Base-by-base conservation (phyloP, 176 grass and related monocot genomes). In the Hsuehochloa calcarea region DNA sequence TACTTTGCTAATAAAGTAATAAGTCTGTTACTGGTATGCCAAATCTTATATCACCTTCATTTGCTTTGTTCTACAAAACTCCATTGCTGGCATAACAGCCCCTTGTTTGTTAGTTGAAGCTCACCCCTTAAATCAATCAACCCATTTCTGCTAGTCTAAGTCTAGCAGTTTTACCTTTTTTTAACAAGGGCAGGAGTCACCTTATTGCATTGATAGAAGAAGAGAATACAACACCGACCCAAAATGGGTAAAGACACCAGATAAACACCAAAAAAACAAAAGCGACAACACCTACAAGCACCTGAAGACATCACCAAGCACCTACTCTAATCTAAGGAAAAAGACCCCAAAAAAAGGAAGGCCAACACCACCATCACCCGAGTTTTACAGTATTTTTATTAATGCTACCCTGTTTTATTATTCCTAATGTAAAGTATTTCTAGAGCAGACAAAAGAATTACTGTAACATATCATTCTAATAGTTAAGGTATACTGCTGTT, bases 51-150 rank as follows among this genome's bases (percentile, higher is more conserved):
- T 37, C 52, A 47, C 54, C 23, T 79, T 19, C 49, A 37, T n/a
- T 85, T 79, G 40, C 31, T 72, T 70, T 63, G 43, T 63, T 14
- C 17, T 56, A 43, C 38, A 80, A 55, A 81, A n/a, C 40, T 38
- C 55, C 13, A 6, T 39, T 5, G 22, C 39, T 51, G 54, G 62
- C 43, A 78, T 74, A 23, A 10, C 51, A 55, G 20, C 43, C 6
- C 75, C 12, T 69, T 69, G 14, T 81, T 59, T 60, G 26, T 45
- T 20, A 46, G n/a, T 82, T 47, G 40, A n/a, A 63, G 17, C 20
- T 83, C 11, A 9, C 54, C 7, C 2, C 7, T 22, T n/a, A 34
- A 15, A 83, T 43, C 23, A 62, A 62, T 61, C 25, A 25, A 70
- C 10, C 67, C 67, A 64, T 64, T 63, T 83, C 11, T 45, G 43